Base-by-base conservation (phyloP, 352 stramenopile species). In the Phytophthora chlamydospora region DNA sequence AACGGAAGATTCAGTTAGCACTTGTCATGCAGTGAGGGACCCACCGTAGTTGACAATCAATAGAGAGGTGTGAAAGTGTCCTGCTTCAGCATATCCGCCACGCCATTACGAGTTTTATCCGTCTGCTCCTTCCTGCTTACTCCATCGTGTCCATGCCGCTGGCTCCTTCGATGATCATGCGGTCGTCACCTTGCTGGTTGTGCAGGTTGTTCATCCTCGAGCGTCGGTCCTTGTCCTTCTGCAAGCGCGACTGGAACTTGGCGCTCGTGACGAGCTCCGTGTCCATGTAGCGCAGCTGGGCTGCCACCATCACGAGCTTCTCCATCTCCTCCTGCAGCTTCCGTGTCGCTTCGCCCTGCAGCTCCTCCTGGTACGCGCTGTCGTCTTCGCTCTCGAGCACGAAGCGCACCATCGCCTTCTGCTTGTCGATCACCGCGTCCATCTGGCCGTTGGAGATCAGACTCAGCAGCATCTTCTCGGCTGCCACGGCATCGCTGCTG, bases 1-100 rank as follows among this genome's bases (percentile, higher is more conserved):
- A 92, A 61, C 89, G 86, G 58, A 92, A 91, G 57, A 88, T 94
- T 58, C 71, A 88, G 57, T 58, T 96, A 8, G 79, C 86, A 41
- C 72, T 94, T 11, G 64, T 93, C 33, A 93, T 96, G 83, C 84
- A 93, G 61, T 93, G 62, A 72, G 13, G 11, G 4, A 29, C 24
- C 5, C 24, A 29, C 24, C 24, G 24, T 51, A 33, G 14, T 11
- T 43, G 11, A n/a, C 29, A 32, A 36, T 58, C 40, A 55, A 63
- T 62, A 61, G 35, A 57, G 50, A 56, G 39, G 42, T 40, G 36
- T 44, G 55, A 36, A 51, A 58, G 48, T 52, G 59, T 56, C 38
- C 19, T 38, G 17, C 21, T 1, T 43, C 32, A 36, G 32, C 43
- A 70, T 46, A 41, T 41, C 17, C 9, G 14, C n/a, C 42, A 52